Evolutionary conservation across 208 protist genomes (phyloP).

Genomic region (Acanthamoeba royreba): DNA sequence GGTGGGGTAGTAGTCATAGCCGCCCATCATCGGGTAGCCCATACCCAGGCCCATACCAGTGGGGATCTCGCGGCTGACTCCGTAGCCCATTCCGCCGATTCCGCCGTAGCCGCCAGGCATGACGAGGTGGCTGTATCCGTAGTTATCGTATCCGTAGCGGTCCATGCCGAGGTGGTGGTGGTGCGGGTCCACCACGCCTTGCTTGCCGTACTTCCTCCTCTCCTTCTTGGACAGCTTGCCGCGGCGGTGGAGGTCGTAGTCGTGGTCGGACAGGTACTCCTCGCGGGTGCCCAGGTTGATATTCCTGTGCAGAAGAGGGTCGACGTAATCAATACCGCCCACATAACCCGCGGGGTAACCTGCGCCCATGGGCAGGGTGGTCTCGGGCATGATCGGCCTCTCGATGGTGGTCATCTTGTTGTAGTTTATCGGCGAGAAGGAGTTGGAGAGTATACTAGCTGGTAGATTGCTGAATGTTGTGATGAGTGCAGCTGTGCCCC

Average conservation of each 20-base stretch:
- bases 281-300: neutral
- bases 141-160: neutral
- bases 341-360: neutral
- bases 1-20: neutral
- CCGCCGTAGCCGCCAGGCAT: neutral
- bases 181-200: neutral
- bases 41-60: too few species aligned
- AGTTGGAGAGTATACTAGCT: neutral
- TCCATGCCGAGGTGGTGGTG: neutral
- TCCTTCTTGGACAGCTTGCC: conserved; percentile 37
- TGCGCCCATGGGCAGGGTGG: too few species aligned
- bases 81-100: neutral
- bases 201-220: neutral
- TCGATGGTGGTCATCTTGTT: neutral
- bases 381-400: neutral
- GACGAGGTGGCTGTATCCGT: neutral
- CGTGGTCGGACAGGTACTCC: neutral
- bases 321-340: neutral
- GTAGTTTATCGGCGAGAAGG: neutral
- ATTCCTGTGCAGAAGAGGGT: neutral
- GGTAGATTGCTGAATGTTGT: neutral
- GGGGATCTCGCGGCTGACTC: neutral
- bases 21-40: too few species aligned
- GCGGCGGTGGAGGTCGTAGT: conserved; percentile 10
- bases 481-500: neutral